Base-by-base conservation (phyloP, 129 eudicot species). In the Artemisia argyi region DNA sequence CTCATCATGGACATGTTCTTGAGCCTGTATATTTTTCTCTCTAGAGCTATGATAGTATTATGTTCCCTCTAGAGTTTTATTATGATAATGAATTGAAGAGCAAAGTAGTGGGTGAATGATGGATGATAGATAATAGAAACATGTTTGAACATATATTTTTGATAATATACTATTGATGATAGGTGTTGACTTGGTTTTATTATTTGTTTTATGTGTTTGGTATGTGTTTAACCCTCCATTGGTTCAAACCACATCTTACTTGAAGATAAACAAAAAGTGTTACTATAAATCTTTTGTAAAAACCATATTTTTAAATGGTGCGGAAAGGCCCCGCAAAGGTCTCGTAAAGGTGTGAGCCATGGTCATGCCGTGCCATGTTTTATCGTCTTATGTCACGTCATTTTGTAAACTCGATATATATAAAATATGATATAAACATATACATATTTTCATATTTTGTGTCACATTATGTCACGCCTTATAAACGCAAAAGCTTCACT, bases 161-260 rank as follows among this genome's bases (percentile, higher is more conserved):
- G 49, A 30, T 71, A 52, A 44, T 71, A 47, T 26, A 47, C 65
- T 65, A 74, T 69, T 69, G 55, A 64, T 47, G 14, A 60, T 69
- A 67, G 42, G 73, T 35, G 76, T 74, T 80, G 84, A 80, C 84
- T 74, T 80, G 73, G 70, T 67, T 68, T 73, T 14, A 55, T 39
- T 44, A 68, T 22, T 68, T 67, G 57, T 73, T 72, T 57, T 13
- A 39, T 44, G 22, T 65, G 16, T 17, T 57, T 52, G 59, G 26
- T 72, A 11, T 58, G 26, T 76, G 35, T 13, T 26, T 32, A 70
- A 44, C 49, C 55, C 73, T 67, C 9, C 44, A 51, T 67, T 59
- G 52, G 42, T 69, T 50, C 47, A 50, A 58, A 60, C 50, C 39
- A 49, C 30, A 0, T 22, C 15, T 73, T 44, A 35, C n/a, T 9